These are phyloP conservation scores for Mycena galericulata DNA, from an alignment of 768 basidiomycete genomes.

Conservation along the genomic window DNA sequence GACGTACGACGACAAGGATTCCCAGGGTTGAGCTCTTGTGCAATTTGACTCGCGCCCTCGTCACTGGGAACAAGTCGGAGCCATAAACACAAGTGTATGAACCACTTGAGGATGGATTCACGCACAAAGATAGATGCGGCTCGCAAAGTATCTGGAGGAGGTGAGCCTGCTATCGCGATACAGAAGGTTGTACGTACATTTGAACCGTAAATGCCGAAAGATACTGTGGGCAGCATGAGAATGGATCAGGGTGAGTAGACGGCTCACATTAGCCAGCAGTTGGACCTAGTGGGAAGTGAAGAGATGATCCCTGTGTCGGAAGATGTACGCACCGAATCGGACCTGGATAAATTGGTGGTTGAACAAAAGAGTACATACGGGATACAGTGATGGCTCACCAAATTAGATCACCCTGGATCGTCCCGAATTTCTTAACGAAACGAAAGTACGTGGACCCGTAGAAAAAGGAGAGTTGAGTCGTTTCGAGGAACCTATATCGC, in stretches of 20 bases:
- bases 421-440: conserved; percentile 15
- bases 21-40: neutral
- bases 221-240: conserved; percentile 6
- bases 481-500: conserved; percentile 14
- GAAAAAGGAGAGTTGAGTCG: conserved; percentile 21
- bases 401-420: neutral
- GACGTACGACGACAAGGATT: conserved; percentile 16
- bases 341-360: neutral
- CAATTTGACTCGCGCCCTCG: neutral
- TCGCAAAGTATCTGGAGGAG: conserved; percentile 21
- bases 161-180: neutral
- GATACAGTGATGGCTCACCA: too few relatives aligned
- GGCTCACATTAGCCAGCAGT: conserved; percentile 27
- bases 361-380: too few relatives aligned
- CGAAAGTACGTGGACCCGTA: conserved; percentile 13
- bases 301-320: neutral
- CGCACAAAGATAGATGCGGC: conserved; percentile 21
- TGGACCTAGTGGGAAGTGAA: conserved; percentile 14
- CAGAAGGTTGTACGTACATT: conserved; percentile 7
- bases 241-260: neutral
- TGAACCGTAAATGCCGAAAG: conserved; percentile 28
- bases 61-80: too few relatives aligned
- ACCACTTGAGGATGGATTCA: neutral
- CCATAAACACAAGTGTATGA: neutral
- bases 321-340: conserved; percentile 21